These are phyloP conservation scores for Malania oleifera DNA, from an alignment of 164 flowering plant species.

Conservation along the genomic window DNA sequence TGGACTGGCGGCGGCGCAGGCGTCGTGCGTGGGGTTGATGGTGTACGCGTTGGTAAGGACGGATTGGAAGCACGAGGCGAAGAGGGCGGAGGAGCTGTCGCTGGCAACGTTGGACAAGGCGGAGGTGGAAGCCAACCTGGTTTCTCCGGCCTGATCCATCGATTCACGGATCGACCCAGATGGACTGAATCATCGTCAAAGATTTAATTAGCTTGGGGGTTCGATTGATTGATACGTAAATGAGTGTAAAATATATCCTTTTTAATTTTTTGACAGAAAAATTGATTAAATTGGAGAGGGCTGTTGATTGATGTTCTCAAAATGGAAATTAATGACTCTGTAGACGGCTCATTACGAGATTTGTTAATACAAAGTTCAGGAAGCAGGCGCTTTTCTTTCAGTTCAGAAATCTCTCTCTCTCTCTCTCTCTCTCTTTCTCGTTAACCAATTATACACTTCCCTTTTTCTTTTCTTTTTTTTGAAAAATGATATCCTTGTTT, in stretches of 20 bases:
- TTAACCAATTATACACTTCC: no score
- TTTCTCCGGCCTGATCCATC: conserved; percentile 12
- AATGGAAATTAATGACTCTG: not conserved
- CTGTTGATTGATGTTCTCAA: conserved; percentile 1
- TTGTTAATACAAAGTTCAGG: not conserved
- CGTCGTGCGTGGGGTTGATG: conserved; percentile 43
- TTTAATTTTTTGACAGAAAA: no score
- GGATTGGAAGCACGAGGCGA: conserved; percentile 46
- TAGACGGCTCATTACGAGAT: not conserved
- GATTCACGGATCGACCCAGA: not conserved
- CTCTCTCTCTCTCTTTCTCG: no score
- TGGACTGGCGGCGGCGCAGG: conserved; percentile 42
- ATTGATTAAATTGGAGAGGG: conserved; percentile 1
- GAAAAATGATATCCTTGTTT: no score
- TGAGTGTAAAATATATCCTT: conserved; percentile 3
- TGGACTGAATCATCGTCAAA: not conserved
- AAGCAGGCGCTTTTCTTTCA: no score
- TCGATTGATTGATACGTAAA: not conserved
- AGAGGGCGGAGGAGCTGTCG: conserved; percentile 43
- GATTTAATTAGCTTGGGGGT: no score
- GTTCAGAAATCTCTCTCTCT: no score
- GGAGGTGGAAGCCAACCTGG: conserved; percentile 27
- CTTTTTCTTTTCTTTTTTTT: no score
- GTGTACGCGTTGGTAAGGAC: conserved; percentile 29
- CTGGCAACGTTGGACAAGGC: conserved; percentile 12